These are phyloP conservation scores for Histomonas meleagridis DNA, from an alignment of 208 protist genomes.

Conservation along the genomic window DNA sequence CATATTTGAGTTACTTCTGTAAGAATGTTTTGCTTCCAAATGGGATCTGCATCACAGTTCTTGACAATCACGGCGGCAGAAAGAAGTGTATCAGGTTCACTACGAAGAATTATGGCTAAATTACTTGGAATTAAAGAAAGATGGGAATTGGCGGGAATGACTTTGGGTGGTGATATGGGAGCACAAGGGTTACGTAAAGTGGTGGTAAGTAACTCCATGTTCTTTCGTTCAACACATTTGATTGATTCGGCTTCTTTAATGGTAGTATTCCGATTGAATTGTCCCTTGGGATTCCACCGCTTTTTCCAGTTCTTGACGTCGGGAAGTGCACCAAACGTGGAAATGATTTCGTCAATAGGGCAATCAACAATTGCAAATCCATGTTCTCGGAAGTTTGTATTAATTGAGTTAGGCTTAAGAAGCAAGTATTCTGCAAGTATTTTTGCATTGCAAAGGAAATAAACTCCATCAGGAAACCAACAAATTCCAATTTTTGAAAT, in stretches of 20 bases:
- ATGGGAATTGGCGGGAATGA: no score
- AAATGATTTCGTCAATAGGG: not conserved
- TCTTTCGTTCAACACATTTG: not conserved
- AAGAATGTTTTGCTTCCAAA: no score
- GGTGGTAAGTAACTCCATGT: no score
- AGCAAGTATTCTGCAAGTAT: not conserved
- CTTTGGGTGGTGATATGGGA: no score
- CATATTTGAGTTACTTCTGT: no score
- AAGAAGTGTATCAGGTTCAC: no score
- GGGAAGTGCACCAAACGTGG: not conserved
- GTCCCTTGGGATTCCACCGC: not conserved
- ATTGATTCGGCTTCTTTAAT: not conserved
- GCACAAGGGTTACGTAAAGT: no score
- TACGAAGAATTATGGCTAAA: no score
- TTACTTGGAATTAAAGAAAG: no score
- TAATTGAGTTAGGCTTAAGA: not conserved
- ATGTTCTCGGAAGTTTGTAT: not conserved
- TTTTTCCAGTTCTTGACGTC: not conserved
- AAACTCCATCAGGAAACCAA: not conserved
- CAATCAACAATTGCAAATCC: not conserved
- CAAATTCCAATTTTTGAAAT: not conserved
- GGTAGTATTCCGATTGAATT: not conserved
- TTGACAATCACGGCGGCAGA: no score
- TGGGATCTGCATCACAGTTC: no score
- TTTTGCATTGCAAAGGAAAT: not conserved